Evolutionary conservation across 148 eudicot species (phyloP), one percentile per base, ranked within the genome.

Genomic region (Diospyros lotus): DNA sequence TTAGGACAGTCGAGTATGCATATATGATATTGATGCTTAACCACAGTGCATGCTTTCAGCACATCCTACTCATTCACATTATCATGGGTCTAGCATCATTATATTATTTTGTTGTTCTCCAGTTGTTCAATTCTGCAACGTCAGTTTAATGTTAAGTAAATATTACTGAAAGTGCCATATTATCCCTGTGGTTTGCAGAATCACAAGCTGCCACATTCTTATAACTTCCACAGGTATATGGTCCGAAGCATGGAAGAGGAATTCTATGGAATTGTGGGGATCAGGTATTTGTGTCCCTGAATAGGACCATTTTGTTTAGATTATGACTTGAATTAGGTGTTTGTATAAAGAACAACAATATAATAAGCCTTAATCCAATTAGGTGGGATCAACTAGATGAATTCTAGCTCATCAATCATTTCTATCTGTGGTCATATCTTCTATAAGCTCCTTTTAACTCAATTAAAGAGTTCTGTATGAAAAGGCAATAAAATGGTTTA

Each of bases 191-290:
- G 71, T 81, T 61, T 79, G 73, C 99, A 95, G 99, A 91, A 81
- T 66, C 99, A 95, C 88, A 87, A 78, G 58, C 77, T 95, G 56
- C 99, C 93, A 41, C 86, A 73, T 68, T 82, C 97, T 66, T 95
- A 95, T 76, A 89, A 95, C 74, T 95, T 95, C 70, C 99, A 95
- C 72, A 93, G 87, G 50, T 95, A 95, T 78, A 91, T 95, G 91
- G 93, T 93, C 40, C 84, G 99, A 73, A 93, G 98, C 85, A 95
- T 95, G 99, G 99, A 95, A 86, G 98, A 95, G 58, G 98, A 88
- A 79, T 95, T 93, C 78, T 88, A 88, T 81, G 89, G 87, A 55
- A 93, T 95, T 76, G 99, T 95, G 50, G 99, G 99, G 52, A 95
- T 95, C 76, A 91, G 99, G 99, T 95, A 82, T 40, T 28, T 28